Base-by-base conservation (phyloP, 768 basidiomycete species). In the Mycena galericulata region DNA sequence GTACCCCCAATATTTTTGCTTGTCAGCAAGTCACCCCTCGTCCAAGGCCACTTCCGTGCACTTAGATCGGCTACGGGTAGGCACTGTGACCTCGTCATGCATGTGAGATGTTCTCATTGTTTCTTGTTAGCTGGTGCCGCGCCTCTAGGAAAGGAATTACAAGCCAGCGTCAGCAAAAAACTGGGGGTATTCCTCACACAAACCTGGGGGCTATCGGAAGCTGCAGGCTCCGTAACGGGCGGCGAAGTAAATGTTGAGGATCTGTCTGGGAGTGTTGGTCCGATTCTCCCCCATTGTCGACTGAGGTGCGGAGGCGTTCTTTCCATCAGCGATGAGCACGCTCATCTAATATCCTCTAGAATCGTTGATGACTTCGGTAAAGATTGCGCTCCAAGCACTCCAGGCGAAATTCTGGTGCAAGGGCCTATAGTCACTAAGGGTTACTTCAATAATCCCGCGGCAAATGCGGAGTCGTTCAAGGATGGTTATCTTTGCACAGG, bases 401-500 rank as follows among this genome's bases (percentile, higher is more conserved):
- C 69, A 11, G 71, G 71, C 0, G 71, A 70, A 43, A 18, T 72
- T 26, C 43, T 66, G 7, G 60, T 69, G 38, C 27, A 53, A n/a
- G 62, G 64, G 7, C 73, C 73, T 12, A 41, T 65, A 20, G 57
- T 73, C 20, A 65, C 69, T 8, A 54, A 62, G 56, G 73, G 73
- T 14, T 74, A 74, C 32, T 54, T 41, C 40, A 67, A 71, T 18
- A 73, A 74, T n/a, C 66, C 64, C 9, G 40, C 50, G 49, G 73
- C 69, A 3, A 63, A 69, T 20, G 66, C 62, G 7, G 67, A 62
- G 17, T 27, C 66, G 12, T 68, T 73, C 50, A 55, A 62, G 34
- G 66, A 71, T 22, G 69, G 72, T 3, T 73, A 45, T 26, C 22
- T 68, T n/a, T 54, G 36, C 46, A 74, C 73, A 7, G 73, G 73